Conservation (phyloP, 768 basidiomycete genomes). For the Daedaleopsis nitida region DNA sequence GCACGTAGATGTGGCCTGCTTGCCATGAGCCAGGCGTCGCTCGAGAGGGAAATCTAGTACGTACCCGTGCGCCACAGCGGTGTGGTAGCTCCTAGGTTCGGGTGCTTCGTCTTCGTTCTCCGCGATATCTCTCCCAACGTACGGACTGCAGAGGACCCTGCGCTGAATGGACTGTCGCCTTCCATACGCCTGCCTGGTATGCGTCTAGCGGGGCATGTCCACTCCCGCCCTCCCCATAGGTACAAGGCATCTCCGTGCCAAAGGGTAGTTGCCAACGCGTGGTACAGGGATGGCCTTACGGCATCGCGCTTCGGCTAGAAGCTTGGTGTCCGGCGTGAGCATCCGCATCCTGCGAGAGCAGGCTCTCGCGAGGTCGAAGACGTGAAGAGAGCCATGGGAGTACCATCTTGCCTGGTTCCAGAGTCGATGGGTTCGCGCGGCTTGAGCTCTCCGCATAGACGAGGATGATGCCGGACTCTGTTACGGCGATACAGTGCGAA, state of each 20-base stretch:
- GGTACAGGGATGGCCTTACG: constrained; percentile 29
- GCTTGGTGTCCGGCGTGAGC: constrained; percentile 19
- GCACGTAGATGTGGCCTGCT: constrained; percentile 38
- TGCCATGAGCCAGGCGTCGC: not conserved
- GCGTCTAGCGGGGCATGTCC: constrained; percentile 38
- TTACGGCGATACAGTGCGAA: constrained; percentile 41
- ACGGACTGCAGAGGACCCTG: constrained; percentile 4
- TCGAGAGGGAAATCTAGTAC: constrained; percentile 4
- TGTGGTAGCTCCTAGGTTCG: constrained; percentile 39
- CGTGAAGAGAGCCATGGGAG: constrained; percentile 27
- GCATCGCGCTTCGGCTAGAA: not conserved
- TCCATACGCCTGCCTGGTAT: constrained; percentile 23
- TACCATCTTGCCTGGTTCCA: constrained; percentile 16
- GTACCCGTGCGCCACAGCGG: constrained; percentile 32
- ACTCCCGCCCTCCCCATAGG: constrained; percentile 47
- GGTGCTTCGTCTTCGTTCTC: constrained; percentile 36
- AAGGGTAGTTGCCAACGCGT: constrained; percentile 21
- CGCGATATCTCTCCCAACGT: constrained; percentile 33
- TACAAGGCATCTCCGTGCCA: constrained; percentile 24
- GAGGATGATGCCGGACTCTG: constrained; percentile 30
- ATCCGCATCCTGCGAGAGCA: constrained; percentile 23
- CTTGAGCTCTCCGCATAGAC: constrained; percentile 46
- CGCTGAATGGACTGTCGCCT: constrained; percentile 3
- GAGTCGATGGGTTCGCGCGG: constrained; percentile 44
- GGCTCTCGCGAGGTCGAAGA: constrained; percentile 23